Base-by-base conservation (phyloP, 768 basidiomycete genomes). In the Termitomyces sp. region DNA sequence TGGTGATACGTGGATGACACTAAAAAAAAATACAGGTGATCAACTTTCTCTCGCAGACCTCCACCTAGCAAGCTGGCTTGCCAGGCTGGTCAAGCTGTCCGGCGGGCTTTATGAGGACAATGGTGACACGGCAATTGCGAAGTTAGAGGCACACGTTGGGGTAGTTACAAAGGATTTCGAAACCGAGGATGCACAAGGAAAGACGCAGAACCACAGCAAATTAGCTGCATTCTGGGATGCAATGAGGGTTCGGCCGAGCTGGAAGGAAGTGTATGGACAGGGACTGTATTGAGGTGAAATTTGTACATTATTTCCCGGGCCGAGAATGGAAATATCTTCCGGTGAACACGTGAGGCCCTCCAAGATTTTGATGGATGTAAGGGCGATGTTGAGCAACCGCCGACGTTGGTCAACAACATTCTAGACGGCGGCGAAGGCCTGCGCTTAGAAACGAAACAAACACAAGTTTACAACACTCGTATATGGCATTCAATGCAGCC, bases 21-120 rank as follows among this genome's bases (percentile, higher is more conserved):
- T 8, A 20, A 38, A 11, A 54, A 54, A 52, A 31, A 40, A 20
- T 32, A 37, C 58, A 91, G 93, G 93, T 17, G 92, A 95, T 67
- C 92, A 95, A 64, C 71, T 93, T 66, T 92, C 88, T 6, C 74
- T 92, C 51, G 90, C 88, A 14, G 94, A 95, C 70, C 75, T 94
- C 59, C 92, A 94, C 68, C 81, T 94, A 20, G 86, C 84, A 9
- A 86, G 84, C 32, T 96, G 91, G 92, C 69, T 94, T 37, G 74
- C 83, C 10, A 81, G 85, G 32, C 65, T 93, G 4, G 82, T 86
- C 25, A 70, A 67, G 54, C 76, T 92, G 20, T 77, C 82, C 1
- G 89, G 88, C 1, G 91, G 83, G 0, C 71, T 70, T 31, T 70
- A 66, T 1, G 71, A 63, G 5, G 83, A 88, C 45, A 79, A 83